These are phyloP conservation scores for Hyphopichia khmerensis DNA, from an alignment of 1,139 yeast genomes.

Conservation along the genomic window DNA sequence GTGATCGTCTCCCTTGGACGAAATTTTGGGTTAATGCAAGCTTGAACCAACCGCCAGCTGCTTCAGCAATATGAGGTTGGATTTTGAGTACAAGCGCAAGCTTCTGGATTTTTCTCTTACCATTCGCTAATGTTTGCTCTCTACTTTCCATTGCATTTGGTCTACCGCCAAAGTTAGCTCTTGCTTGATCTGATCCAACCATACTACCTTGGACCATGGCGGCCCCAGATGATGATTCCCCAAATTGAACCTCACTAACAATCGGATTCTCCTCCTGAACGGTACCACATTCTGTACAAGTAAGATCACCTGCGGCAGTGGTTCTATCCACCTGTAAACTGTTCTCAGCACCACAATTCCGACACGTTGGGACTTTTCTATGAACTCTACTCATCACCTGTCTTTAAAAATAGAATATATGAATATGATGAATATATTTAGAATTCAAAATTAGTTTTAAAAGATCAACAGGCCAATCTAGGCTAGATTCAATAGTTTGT, in stretches of 20 bases:
- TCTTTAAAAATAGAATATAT: too few relatives aligned
- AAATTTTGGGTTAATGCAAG: slow-evolving; percentile 83
- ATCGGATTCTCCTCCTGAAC: slow-evolving; percentile 92
- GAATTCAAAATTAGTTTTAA: too few relatives aligned
- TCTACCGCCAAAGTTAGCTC: slow-evolving; percentile 66
- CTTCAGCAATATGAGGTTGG: slow-evolving; percentile 80
- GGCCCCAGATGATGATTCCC: slow-evolving; percentile 89
- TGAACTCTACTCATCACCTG: slow-evolving; percentile 5
- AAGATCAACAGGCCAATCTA: too few relatives aligned
- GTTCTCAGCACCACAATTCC: slow-evolving; percentile 5
- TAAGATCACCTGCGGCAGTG: slow-evolving; percentile 72
- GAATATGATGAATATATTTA: too few relatives aligned
- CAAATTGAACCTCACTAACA: slow-evolving; percentile 92
- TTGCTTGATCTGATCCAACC: slow-evolving; percentile 83
- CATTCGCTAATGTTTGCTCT: slow-evolving; percentile 83
- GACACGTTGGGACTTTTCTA: slow-evolving; percentile 2
- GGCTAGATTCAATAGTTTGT: too few relatives aligned
- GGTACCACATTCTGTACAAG: slow-evolving; percentile 80
- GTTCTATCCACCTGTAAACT: slow-evolving; percentile 30
- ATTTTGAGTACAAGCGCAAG: slow-evolving; percentile 78
- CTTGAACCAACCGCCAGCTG: slow-evolving; percentile 87
- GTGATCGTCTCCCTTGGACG: slow-evolving; percentile 93
- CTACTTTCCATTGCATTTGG: slow-evolving; percentile 78
- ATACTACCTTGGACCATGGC: slow-evolving; percentile 95
- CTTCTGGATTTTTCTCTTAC: slow-evolving; percentile 70